Percentiles rank a stretch among this genome's conserved stretches.
These are phyloP conservation scores for Pythium chondricola DNA, from an alignment of 352 stramenopile species.

Conservation along the genomic window DNA sequence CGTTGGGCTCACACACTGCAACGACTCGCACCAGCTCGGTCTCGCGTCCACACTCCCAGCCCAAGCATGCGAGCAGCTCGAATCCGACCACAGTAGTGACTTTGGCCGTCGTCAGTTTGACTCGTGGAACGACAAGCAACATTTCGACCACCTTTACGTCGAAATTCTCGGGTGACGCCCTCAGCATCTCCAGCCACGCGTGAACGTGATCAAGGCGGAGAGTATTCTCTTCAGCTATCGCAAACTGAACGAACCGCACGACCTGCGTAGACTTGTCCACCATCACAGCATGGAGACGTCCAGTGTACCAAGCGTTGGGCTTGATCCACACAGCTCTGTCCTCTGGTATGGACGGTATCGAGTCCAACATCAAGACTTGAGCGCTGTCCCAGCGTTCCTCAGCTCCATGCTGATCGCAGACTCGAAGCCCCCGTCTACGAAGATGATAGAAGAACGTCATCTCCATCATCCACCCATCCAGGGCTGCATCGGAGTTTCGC, in stretches of 20 bases:
- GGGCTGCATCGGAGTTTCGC: slow-evolving; percentile 8
- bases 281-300: slow-evolving; percentile 17
- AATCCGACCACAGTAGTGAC: background rate
- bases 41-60: background rate
- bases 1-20: too few relatives aligned
- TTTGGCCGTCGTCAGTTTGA: background rate
- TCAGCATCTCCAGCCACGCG: slow-evolving; percentile 1
- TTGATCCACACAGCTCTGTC: slow-evolving; percentile 15
- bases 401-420: too few relatives aligned
- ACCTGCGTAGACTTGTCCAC: slow-evolving; percentile 1
- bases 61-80: background rate
- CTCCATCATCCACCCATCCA: slow-evolving; percentile 14
- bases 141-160: slow-evolving; percentile 1
- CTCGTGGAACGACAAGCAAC: background rate
- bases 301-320: slow-evolving; percentile 8
- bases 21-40: background rate
- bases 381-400: too few relatives aligned
- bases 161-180: background rate
- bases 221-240: slow-evolving; percentile 4
- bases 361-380: too few relatives aligned
- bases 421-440: too few relatives aligned
- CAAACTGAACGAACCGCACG: slow-evolving; percentile 16
- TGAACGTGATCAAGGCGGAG: slow-evolving; percentile 10
- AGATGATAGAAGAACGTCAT: slow-evolving; percentile 13
- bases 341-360: too few relatives aligned